Evolutionary conservation across 768 basidiomycete species (phyloP).

Genomic region (Postia placenta): DNA sequence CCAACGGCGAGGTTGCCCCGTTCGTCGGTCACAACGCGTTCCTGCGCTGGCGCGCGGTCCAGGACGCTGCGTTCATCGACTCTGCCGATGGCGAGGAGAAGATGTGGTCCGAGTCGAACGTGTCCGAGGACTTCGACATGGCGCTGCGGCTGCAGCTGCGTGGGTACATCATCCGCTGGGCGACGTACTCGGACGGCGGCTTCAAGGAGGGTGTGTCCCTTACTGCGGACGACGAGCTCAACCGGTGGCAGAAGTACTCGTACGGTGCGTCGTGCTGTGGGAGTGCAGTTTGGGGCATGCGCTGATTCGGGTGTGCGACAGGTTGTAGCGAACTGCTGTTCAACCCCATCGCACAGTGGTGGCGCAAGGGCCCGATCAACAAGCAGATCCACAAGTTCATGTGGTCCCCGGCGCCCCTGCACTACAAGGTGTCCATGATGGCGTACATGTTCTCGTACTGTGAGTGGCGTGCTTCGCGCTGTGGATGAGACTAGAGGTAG

Average conservation of each 20-base stretch:
- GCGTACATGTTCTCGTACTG: slow-evolving; percentile 53
- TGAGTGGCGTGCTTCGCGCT: slow-evolving; percentile 22
- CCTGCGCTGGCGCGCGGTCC: slow-evolving; percentile 52
- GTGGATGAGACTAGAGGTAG: too few relatives aligned
- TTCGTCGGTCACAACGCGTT: slow-evolving; percentile 49
- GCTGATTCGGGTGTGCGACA: slow-evolving; percentile 15
- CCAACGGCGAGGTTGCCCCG: slow-evolving; percentile 38
- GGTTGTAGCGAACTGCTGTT: slow-evolving; percentile 69
- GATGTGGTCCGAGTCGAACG: slow-evolving; percentile 63
- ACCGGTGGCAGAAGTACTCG: slow-evolving; percentile 88
- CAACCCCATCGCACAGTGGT: slow-evolving; percentile 79
- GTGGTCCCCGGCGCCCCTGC: slow-evolving; percentile 55
- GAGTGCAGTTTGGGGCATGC: not conserved
- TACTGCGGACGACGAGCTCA: slow-evolving; percentile 85
- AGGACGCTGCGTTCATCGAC: slow-evolving; percentile 49
- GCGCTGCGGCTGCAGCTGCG: slow-evolving; percentile 54
- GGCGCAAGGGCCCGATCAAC: slow-evolving; percentile 74
- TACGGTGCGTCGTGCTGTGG: slow-evolving; percentile 42
- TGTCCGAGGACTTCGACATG: slow-evolving; percentile 71
- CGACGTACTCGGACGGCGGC: slow-evolving; percentile 75
- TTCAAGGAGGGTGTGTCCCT: slow-evolving; percentile 93
- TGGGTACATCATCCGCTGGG: slow-evolving; percentile 50
- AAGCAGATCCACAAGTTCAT: slow-evolving; percentile 71
- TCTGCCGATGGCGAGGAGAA: slow-evolving; percentile 43
- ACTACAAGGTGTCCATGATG: slow-evolving; percentile 47